These are phyloP conservation scores for Vitis cinerea DNA, from an alignment of 164 flowering plant genomes.

Conservation along the genomic window DNA sequence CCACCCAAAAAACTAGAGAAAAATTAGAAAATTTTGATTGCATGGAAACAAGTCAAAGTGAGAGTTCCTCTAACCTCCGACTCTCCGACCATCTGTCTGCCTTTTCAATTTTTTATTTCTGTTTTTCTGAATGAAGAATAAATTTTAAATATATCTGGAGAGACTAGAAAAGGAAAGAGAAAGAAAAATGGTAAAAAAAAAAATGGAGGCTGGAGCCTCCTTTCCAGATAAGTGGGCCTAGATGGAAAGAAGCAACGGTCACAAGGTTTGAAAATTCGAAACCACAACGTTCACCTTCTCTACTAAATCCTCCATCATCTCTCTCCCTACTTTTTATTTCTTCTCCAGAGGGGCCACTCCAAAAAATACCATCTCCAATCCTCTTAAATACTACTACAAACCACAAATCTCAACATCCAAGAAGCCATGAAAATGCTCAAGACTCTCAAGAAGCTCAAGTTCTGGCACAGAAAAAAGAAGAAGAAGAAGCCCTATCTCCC, in stretches of 20 bases:
- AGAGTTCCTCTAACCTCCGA: too few species aligned
- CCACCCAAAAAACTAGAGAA: too few species aligned
- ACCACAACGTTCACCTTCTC: neutral
- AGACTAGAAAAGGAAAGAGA: too few species aligned
- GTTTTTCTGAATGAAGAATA: too few species aligned
- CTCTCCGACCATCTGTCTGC: too few species aligned
- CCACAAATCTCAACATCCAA: neutral
- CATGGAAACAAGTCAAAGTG: too few species aligned
- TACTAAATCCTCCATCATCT: neutral
- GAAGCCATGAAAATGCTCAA: constrained; percentile 24
- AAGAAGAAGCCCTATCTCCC: constrained; percentile 21
- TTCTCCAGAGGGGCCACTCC: too few species aligned
- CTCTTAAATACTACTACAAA: neutral
- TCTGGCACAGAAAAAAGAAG: constrained; percentile 41
- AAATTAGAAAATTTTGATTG: too few species aligned
- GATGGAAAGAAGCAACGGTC: constrained; percentile 14
- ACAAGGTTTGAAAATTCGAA: constrained; percentile 11
- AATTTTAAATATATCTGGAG: too few species aligned
- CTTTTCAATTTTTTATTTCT: too few species aligned
- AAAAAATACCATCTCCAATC: too few species aligned
- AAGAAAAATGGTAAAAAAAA: neutral
- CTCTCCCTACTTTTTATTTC: neutral
- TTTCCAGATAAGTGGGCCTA: too few species aligned
- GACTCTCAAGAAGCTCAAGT: constrained; percentile 40
- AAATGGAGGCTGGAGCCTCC: neutral